Base-by-base conservation (phyloP, 2,329 filamentous ascomycete species). In the Chaetomium olivaceum region DNA sequence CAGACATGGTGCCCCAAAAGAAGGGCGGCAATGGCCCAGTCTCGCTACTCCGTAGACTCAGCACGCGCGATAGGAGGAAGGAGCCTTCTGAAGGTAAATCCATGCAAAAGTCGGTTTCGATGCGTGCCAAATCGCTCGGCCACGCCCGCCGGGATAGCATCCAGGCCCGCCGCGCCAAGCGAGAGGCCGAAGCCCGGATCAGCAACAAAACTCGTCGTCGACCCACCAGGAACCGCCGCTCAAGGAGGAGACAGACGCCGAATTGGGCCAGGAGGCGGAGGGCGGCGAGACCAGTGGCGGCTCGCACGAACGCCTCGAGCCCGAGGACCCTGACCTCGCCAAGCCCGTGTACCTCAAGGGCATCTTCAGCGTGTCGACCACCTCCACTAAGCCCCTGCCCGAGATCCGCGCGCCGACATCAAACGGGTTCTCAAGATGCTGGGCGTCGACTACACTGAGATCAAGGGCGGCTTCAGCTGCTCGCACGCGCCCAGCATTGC, bases 261-360 rank as follows among this genome's bases (percentile, higher is more conserved):
- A 97, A 64, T 80, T 92, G 29, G 59, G 62, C 11, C 63, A 50
- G 11, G 69, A 67, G 4, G 63, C 60, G 33, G 68, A 68, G 31
- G 70, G 62, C 62, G 71, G 70, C 55, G 71, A 72, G 25, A 72
- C 68, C 16, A 88, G 85, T 65, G 85, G 85, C 3, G 77, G 83
- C 31, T 89, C 87, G 9, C 86, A 83, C 1, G 87, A 89, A 50
- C 80, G 85, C 27, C 77, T 89, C 11, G 84, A 69, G 50, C 64
- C 66, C 19, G 68, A 87, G 67, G 88, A 86, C 71, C 88, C 90
- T 5, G 92, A 96, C 71, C 86, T 94, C 67, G 89, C 94, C 61
- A 97, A 97, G 76, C 95, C 95, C 0, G 95, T 98, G 3, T 98
- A 91, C 76, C 85, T 99, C 64, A 99, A 98, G 78, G 95, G 95